These are phyloP conservation scores for Acanthamoeba rhysodes DNA, from an alignment of 208 protist genomes.

Conservation along the genomic window DNA sequence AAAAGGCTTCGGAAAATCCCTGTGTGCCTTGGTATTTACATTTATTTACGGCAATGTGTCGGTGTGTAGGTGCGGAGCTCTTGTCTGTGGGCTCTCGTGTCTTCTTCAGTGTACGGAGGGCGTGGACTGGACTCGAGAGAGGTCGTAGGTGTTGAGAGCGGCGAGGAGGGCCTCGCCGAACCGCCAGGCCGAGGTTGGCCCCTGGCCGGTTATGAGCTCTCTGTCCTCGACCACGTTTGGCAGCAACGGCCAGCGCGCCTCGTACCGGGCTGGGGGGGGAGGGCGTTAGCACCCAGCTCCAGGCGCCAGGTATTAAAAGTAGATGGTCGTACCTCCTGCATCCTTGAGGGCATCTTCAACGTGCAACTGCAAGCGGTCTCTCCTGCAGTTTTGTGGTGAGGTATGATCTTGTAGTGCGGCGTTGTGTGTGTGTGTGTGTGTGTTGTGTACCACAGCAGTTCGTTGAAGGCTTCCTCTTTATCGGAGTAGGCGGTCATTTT, in stretches of 20 bases:
- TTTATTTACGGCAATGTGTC: too few species aligned
- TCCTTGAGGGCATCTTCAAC: neutral
- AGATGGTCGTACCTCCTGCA: neutral
- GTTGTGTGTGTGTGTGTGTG: neutral
- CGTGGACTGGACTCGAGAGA: neutral
- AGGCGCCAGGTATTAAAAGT: too few species aligned
- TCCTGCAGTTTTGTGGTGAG: neutral
- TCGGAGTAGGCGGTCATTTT: conserved; percentile 7
- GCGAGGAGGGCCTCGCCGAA: neutral
- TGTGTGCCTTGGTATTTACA: too few species aligned
- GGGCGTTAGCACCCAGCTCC: too few species aligned
- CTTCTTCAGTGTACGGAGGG: neutral
- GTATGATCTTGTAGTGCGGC: too few species aligned
- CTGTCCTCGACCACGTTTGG: conserved; percentile 19
- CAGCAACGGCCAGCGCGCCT: conserved; percentile 32
- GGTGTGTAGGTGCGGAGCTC: too few species aligned
- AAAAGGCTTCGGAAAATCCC: too few species aligned
- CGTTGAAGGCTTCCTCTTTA: conserved; percentile 33
- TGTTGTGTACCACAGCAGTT: neutral
- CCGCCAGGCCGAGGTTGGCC: conserved; percentile 2
- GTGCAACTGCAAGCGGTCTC: conserved; percentile 12
- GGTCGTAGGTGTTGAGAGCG: conserved; percentile 20
- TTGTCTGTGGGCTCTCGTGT: too few species aligned
- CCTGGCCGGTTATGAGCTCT: conserved; percentile 10
- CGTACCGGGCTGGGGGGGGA: neutral